Percentiles rank a stretch among this genome's conserved stretches.
These are phyloP conservation scores for Lactarius pseudohatsudake DNA, from an alignment of 768 basidiomycete genomes.

Conservation along the genomic window DNA sequence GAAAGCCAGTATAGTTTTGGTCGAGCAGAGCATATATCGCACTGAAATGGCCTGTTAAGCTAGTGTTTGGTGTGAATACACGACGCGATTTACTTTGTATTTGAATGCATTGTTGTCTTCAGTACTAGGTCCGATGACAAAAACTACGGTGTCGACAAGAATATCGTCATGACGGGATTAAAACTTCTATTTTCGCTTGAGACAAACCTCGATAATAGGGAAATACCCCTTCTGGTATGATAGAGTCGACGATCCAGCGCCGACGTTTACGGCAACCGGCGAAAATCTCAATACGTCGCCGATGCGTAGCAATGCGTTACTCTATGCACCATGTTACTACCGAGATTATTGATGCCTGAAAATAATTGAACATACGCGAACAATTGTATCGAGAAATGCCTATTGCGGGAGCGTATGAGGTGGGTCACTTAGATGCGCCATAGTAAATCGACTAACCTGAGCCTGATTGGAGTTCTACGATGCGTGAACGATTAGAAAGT, in stretches of 20 bases:
- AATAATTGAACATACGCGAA: conserved; percentile 27
- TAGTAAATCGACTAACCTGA: conserved; percentile 31
- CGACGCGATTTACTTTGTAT: conserved; percentile 33
- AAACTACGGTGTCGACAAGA: conserved; percentile 30
- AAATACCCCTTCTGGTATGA: conserved; percentile 39
- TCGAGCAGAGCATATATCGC: conserved; percentile 33
- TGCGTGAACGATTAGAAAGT: neutral
- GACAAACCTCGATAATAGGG: conserved; percentile 34
- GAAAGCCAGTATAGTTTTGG: conserved; percentile 33
- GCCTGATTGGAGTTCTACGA: conserved; percentile 32
- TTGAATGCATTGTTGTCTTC: conserved; percentile 35
- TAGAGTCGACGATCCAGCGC: conserved; percentile 17
- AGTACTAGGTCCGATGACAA: conserved; percentile 35
- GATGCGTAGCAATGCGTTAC: conserved; percentile 34
- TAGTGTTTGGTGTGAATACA: neutral
- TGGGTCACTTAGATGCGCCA: neutral
- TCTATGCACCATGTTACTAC: conserved; percentile 19
- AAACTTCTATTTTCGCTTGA: neutral
- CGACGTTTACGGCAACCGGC: conserved; percentile 29
- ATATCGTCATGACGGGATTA: neutral
- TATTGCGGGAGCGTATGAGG: conserved; percentile 14
- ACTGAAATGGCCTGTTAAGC: conserved; percentile 16
- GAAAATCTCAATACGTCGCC: conserved; percentile 36
- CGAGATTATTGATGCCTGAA: neutral
- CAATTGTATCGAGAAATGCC: conserved; percentile 33